phyloP scores from a whole-genome alignment of 2,329 filamentous ascomycete genomes.

The Sporothrix brasiliensis region DNA sequence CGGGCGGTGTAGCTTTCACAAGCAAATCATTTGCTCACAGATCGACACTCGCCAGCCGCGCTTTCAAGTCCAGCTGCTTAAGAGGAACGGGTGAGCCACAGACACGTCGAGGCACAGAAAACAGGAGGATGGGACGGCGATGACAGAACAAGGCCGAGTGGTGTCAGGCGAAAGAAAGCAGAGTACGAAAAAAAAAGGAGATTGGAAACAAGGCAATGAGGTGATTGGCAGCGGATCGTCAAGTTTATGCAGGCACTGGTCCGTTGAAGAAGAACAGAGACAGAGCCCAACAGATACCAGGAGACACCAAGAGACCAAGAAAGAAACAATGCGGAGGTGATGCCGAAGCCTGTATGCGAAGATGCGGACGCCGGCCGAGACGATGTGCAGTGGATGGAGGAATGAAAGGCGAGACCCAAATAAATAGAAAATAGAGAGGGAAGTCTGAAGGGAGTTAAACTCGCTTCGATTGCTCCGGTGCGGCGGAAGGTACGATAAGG shows the following conservation, averaged over 20 bases:
- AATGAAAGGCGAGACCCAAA: slow-evolving; percentile 7
- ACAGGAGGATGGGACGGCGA: not conserved
- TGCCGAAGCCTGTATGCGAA: slow-evolving; percentile 12
- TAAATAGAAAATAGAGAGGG: not conserved
- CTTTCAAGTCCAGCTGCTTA: not conserved
- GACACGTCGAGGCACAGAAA: not conserved
- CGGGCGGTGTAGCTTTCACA: not conserved
- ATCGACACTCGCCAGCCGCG: not conserved
- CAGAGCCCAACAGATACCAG: not conserved
- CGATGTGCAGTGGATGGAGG: not conserved
- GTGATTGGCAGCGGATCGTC: slow-evolving; percentile 24
- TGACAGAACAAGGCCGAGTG: slow-evolving; percentile 9
- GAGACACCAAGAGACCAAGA: not conserved
- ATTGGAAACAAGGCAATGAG: slow-evolving; percentile 16
- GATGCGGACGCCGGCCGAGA: slow-evolving; percentile 2
- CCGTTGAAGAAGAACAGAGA: not conserved
- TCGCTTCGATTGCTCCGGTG: slow-evolving; percentile 26
- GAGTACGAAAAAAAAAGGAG: not conserved
- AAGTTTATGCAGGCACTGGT: slow-evolving; percentile 14
- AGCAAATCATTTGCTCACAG: slow-evolving; percentile 3
- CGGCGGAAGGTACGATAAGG: slow-evolving; percentile 24
- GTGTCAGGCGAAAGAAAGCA: not conserved
- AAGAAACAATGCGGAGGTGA: not conserved
- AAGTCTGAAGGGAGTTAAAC: slow-evolving; percentile 21
- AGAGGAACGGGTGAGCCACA: not conserved